Conservation (phyloP, 2,329 filamentous ascomycete genomes). For the Tolypocladium sp. region DNA sequence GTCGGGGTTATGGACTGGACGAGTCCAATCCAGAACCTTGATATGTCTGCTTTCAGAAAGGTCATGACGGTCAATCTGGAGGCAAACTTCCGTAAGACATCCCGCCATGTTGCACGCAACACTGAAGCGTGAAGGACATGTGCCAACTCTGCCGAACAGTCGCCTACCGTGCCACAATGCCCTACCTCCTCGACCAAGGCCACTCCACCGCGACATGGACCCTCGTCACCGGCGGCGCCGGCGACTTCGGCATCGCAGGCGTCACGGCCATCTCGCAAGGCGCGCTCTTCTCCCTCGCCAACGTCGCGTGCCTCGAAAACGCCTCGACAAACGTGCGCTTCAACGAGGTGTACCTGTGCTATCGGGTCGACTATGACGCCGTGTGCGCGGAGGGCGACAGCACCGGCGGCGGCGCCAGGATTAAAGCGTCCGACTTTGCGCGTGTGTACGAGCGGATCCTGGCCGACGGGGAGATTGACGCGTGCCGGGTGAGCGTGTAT, state of each 20-base stretch:
- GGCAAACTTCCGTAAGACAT: background rate
- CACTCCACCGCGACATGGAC: background rate
- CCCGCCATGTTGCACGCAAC: background rate
- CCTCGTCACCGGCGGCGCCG: background rate
- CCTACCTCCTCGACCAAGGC: background rate
- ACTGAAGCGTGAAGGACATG: background rate
- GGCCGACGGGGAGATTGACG: background rate
- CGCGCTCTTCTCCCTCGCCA: background rate
- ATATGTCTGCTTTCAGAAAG: background rate
- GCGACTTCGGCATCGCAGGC: background rate
- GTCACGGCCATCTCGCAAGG: background rate
- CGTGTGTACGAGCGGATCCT: background rate
- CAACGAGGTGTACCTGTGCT: background rate
- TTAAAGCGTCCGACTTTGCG: background rate
- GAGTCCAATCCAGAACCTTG: background rate
- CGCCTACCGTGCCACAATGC: background rate
- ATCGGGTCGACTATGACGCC: background rate
- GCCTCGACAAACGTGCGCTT: background rate
- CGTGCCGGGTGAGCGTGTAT: background rate
- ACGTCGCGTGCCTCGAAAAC: background rate
- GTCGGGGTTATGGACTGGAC: background rate
- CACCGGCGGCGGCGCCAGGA: background rate
- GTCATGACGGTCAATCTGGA: background rate
- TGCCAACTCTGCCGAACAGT: background rate
- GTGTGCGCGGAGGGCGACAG: background rate